phyloP scores from a whole-genome alignment of 73 alveolate genomes.

The Uronychia binucleata region DNA sequence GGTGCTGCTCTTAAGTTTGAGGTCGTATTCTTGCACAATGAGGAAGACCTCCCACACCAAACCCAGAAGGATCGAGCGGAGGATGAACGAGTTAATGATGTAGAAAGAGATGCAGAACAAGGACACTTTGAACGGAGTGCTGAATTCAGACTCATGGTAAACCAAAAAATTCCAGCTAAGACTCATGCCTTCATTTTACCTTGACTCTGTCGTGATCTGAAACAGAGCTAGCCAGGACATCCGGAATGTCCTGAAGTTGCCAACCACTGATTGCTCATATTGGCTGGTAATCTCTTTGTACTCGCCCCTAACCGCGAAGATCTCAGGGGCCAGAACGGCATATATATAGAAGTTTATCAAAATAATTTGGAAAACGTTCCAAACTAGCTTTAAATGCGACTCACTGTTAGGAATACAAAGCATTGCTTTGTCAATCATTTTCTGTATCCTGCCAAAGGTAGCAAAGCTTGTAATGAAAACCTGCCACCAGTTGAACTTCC shows the following conservation, averaged over 20 bases:
- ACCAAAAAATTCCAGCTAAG: neutral
- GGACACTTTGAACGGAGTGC: neutral
- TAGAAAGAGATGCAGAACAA: neutral
- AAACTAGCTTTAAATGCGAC: neutral
- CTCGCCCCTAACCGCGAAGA: too few species aligned
- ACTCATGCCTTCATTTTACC: neutral
- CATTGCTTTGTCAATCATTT: neutral
- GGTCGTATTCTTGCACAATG: neutral
- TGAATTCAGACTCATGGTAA: neutral
- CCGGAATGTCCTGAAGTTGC: neutral
- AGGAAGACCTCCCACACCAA: neutral
- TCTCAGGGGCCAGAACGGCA: neutral
- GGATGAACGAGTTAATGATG: neutral
- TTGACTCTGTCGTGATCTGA: neutral
- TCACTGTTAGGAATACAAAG: neutral
- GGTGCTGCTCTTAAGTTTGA: too few species aligned
- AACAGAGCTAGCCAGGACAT: neutral
- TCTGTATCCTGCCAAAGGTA: neutral
- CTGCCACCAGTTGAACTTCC: too few species aligned
- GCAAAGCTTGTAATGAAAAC: too few species aligned
- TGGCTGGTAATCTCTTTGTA: too few species aligned
- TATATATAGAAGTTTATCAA: neutral
- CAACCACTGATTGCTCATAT: neutral
- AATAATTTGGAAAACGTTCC: neutral
- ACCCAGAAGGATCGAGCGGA: neutral